Conservation (phyloP, 2,329 filamentous ascomycete genomes). For the Trichothecium sympodiale region DNA sequence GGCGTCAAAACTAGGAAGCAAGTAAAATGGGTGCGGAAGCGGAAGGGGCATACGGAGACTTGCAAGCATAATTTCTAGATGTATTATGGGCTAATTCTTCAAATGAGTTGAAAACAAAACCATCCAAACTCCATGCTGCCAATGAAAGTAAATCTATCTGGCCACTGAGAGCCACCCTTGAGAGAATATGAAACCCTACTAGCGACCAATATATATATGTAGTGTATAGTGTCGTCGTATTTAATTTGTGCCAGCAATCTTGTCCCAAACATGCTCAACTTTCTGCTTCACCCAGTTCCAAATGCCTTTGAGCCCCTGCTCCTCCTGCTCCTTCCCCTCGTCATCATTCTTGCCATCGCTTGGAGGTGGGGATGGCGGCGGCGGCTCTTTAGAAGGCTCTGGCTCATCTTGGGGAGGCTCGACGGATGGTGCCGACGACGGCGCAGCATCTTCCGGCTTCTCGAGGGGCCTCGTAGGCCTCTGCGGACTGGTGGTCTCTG, state of each 20-base stretch:
- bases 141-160: too few relatives aligned
- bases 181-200: too few relatives aligned
- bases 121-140: too few relatives aligned
- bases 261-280: constrained; percentile 33
- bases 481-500: constrained; percentile 12
- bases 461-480: constrained; percentile 1
- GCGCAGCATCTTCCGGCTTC: background rate
- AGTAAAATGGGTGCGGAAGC: too few relatives aligned
- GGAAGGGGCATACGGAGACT: too few relatives aligned
- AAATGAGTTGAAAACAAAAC: too few relatives aligned
- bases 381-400: background rate
- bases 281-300: constrained; percentile 43
- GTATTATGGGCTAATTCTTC: too few relatives aligned
- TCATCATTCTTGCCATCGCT: constrained; percentile 5
- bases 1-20: too few relatives aligned
- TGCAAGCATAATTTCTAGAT: too few relatives aligned
- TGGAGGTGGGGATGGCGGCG: background rate
- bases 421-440: constrained; percentile 2
- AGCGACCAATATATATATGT: too few relatives aligned
- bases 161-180: too few relatives aligned
- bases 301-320: constrained; percentile 21
- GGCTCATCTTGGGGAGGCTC: constrained; percentile 1
- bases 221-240: too few relatives aligned
- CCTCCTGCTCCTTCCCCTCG: constrained; percentile 8
- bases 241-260: constrained; percentile 20